Base-by-base conservation (phyloP, 495 filamentous ascomycete species). In the Podospora australis region DNA sequence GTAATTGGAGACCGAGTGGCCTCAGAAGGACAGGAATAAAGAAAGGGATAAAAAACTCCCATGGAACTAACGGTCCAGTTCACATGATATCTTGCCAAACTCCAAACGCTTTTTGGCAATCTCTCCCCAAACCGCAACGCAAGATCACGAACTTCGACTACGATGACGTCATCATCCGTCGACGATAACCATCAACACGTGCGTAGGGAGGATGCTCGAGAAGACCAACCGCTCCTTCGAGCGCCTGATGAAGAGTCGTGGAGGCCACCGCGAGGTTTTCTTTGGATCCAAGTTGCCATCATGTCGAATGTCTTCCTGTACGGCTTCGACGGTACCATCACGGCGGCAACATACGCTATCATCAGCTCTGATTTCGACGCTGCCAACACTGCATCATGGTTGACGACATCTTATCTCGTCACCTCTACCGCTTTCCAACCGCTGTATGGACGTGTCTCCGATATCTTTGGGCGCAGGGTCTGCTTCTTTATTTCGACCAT, bases 351-450 rank as follows among this genome's bases (percentile, higher is more conserved):
- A 3, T 83, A 83, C 44, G 79, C 79, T 6, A 67, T 82, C 13
- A 85, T 85, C 56, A 79, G 75, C 53, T 74, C 72, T 24, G 70
- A 73, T 28, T 77, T 78, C 40, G 63, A 70, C 30, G 73, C 72
- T 1, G 70, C 72, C 14, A 73, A 75, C 53, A 76, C 69, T 6
- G 66, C 72, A 1, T 74, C 65, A 5, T 90, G 85, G 86, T 78
- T 84, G 4, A 86, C 83, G n/a, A 88, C 83, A 1, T 85, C 84
- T 3, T 83, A 83, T 20, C 65, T 88, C 16, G 82, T 90, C 44
- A 82, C 82, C 2, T 86, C 84, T 57, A 85, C 82, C 9, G 79
- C 82, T 45, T 86, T 84, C 44, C 73, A 74, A 40, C 68, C 68
- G 11, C 49, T 71, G 25, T 71, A 70, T 26, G 67, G 68, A 1